phyloP scores from a whole-genome alignment of 2,329 filamentous ascomycete genomes.

The Amauroascus verrucosus region DNA sequence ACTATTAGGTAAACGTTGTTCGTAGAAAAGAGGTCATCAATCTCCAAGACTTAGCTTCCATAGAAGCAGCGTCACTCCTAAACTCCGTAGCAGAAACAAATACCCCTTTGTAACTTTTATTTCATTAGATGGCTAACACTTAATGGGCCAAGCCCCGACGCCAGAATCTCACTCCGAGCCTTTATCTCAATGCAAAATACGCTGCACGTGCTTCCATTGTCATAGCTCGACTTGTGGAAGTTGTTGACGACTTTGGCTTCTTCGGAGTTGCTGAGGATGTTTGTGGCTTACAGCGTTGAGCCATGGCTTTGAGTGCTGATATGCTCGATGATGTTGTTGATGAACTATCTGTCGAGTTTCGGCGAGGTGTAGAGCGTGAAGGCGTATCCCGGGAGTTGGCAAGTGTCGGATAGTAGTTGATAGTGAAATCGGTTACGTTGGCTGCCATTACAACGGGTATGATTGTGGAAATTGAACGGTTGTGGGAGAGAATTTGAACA shows the following conservation, averaged over 20 bases:
- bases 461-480: not conserved
- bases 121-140: too few species aligned
- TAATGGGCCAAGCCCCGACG: not conserved
- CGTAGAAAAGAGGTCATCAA: too few species aligned
- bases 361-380: not conserved
- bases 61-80: too few species aligned
- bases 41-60: too few species aligned
- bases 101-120: too few species aligned
- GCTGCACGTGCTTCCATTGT: conserved; percentile 10
- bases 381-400: not conserved
- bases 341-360: conserved; percentile 9
- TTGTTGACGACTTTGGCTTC: not conserved
- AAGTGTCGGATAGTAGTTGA: conserved; percentile 3
- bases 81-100: too few species aligned
- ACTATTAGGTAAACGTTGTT: too few species aligned
- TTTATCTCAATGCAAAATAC: conserved; percentile 12
- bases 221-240: not conserved
- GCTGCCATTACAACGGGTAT: conserved; percentile 1
- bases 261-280: conserved; percentile 1
- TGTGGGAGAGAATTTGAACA: not conserved
- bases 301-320: conserved; percentile 6
- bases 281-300: not conserved
- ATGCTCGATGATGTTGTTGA: conserved; percentile 8
- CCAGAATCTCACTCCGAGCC: not conserved
- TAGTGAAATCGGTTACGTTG: conserved; percentile 9